phyloP scores from a whole-genome alignment of 805 yeast species.

The Metschnikowia shivogae region DNA sequence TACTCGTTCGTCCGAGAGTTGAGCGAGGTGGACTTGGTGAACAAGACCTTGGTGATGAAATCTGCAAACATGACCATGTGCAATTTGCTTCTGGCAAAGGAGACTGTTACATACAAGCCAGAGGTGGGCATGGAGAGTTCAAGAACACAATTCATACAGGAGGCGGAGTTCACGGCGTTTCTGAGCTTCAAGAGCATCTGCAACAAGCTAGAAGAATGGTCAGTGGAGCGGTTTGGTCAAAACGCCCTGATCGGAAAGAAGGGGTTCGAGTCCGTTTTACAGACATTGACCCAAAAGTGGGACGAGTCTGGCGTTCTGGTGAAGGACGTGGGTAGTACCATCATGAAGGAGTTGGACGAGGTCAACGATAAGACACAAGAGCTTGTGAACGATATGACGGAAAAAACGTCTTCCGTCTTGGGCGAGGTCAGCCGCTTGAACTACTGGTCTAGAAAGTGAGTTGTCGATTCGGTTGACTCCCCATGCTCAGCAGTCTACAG shows the following conservation, averaged over 20 bases:
- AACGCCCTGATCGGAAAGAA: constrained; percentile 77
- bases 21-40: constrained; percentile 70
- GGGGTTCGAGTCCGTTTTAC: constrained; percentile 81
- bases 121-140: constrained; percentile 47
- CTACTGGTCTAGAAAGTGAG: constrained; percentile 13
- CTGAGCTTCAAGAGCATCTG: constrained; percentile 67
- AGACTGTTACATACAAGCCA: constrained; percentile 79
- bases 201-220: constrained; percentile 87
- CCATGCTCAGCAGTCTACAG: too few relatives aligned
- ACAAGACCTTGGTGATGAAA: constrained; percentile 66
- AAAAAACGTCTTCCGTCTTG: constrained; percentile 15
- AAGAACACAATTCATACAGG: constrained; percentile 68
- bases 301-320: constrained; percentile 38
- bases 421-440: constrained; percentile 19
- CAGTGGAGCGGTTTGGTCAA: constrained; percentile 80
- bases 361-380: constrained; percentile 21
- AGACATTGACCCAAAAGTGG: constrained; percentile 45
- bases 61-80: constrained; percentile 84
- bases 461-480: too few relatives aligned
- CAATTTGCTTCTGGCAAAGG: constrained; percentile 72
- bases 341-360: constrained; percentile 26
- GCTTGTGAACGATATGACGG: constrained; percentile 15
- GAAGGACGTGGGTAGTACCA: constrained; percentile 24
- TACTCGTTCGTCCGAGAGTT: constrained; percentile 84
- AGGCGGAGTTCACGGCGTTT: constrained; percentile 85